phyloP scores from a whole-genome alignment of 1,284 basidiomycete species.

The Volvariella volvacea region DNA sequence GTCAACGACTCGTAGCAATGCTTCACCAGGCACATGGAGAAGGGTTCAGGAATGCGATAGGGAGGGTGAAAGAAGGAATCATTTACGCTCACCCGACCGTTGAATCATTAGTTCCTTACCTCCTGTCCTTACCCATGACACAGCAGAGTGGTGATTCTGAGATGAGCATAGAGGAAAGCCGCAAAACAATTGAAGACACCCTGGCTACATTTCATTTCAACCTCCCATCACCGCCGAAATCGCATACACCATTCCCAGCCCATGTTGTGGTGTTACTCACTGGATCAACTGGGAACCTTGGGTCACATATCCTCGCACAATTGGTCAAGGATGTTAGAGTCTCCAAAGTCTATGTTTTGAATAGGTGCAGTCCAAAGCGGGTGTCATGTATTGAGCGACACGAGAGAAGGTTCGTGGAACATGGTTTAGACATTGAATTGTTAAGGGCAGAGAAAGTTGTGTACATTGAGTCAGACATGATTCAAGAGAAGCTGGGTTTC shows the following conservation, averaged over 20 bases:
- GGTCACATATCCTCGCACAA: slow-evolving; percentile 22
- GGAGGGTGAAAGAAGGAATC: slow-evolving; percentile 17
- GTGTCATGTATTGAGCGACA: slow-evolving; percentile 4
- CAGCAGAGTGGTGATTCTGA: slow-evolving; percentile 9
- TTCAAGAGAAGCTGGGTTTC: slow-evolving; percentile 4
- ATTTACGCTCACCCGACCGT: slow-evolving; percentile 28
- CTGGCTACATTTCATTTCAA: slow-evolving; percentile 22
- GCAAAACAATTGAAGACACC: slow-evolving; percentile 22
- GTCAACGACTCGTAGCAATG: slow-evolving; percentile 22
- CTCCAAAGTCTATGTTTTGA: slow-evolving; percentile 23
- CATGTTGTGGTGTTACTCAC: slow-evolving; percentile 24
- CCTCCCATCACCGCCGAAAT: neutral
- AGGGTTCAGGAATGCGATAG: slow-evolving; percentile 9
- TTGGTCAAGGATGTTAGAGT: slow-evolving; percentile 19
- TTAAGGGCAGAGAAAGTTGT: slow-evolving; percentile 2
- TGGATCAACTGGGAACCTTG: slow-evolving; percentile 29
- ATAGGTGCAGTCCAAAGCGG: slow-evolving; percentile 16
- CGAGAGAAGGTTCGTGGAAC: neutral
- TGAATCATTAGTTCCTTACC: slow-evolving; percentile 17
- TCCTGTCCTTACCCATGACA: slow-evolving; percentile 16
- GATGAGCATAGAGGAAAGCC: slow-evolving; percentile 10
- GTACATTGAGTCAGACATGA: slow-evolving; percentile 6
- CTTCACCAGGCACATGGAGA: slow-evolving; percentile 13
- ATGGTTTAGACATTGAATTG: slow-evolving; percentile 3
- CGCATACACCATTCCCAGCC: neutral